Evolutionary conservation across 1,284 basidiomycete genomes (phyloP).

Genomic region (Microbotryomycetes sp.): DNA sequence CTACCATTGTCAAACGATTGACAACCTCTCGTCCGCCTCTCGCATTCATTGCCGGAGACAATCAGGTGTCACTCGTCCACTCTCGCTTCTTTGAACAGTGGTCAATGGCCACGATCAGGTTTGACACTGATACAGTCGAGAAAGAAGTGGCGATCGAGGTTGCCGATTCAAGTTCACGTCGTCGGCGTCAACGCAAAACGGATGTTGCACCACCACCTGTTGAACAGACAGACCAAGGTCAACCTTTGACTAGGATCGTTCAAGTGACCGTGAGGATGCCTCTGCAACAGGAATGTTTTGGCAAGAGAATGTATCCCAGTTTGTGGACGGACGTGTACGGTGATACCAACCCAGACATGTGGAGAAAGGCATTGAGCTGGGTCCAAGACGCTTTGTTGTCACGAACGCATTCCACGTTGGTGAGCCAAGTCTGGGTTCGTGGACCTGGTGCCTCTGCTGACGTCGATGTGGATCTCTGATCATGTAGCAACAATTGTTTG

Average conservation of each 20-base stretch:
- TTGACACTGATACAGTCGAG: neutral
- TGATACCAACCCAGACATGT: neutral
- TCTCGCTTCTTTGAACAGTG: neutral
- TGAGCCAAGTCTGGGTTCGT: too few relatives aligned
- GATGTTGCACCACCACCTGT: neutral
- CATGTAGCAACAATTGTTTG: neutral
- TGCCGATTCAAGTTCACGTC: neutral
- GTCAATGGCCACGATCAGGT: neutral
- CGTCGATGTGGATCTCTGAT: too few relatives aligned
- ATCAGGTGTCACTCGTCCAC: neutral
- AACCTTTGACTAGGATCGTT: neutral
- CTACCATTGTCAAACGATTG: too few relatives aligned
- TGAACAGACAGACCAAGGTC: neutral
- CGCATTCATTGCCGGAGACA: neutral
- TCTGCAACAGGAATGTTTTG: neutral
- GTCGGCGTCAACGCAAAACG: neutral
- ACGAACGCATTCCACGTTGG: neutral
- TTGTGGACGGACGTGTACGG: neutral
- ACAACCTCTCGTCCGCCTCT: too few relatives aligned
- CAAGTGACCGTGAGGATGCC: neutral
- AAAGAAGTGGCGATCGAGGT: neutral
- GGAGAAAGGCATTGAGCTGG: neutral
- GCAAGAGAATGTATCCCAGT: neutral
- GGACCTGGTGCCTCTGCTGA: too few relatives aligned
- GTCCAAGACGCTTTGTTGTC: neutral